These are phyloP conservation scores for Antrodiella citrinella DNA, from an alignment of 768 basidiomycete species.

Conservation along the genomic window DNA sequence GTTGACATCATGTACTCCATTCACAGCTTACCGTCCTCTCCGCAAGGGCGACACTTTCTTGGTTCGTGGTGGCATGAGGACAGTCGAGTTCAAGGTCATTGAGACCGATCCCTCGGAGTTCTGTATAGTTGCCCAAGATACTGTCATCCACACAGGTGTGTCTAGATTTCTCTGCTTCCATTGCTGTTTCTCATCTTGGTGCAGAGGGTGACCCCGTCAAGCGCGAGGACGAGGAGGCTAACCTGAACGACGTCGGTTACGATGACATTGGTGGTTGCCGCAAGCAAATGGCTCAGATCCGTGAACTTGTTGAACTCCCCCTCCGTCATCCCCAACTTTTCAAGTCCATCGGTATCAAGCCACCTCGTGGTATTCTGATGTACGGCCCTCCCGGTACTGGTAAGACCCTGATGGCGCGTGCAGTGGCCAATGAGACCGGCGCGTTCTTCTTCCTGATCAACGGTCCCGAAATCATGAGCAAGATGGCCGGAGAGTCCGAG, in stretches of 20 bases:
- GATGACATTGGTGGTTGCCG: constrained; percentile 99
- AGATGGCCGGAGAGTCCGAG: constrained; percentile 99
- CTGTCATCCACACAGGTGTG: constrained; percentile 87
- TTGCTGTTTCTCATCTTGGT: constrained; percentile 3
- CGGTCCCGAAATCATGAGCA: constrained; percentile 99
- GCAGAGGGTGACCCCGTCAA: constrained; percentile 97
- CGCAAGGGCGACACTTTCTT: constrained; percentile 99
- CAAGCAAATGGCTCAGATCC: constrained; percentile 99
- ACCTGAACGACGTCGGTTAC: constrained; percentile 94
- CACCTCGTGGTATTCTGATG: constrained; percentile 97
- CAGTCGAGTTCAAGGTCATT: constrained; percentile 98
- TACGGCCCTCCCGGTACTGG: constrained; percentile 98
- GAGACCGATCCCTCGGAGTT: constrained; percentile 97
- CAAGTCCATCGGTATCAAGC: constrained; percentile 99
- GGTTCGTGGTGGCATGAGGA: constrained; percentile 96
- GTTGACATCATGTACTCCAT: constrained; percentile 14
- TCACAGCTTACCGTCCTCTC: constrained; percentile 66
- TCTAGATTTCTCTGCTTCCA: constrained; percentile 5
- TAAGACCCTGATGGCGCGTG: constrained; percentile 99
- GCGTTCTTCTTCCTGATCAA: constrained; percentile 99
- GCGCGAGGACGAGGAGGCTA: constrained; percentile 96
- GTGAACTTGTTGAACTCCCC: constrained; percentile 96
- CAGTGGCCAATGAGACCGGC: constrained; percentile 98
- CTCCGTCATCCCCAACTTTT: constrained; percentile 98
- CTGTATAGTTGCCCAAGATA: constrained; percentile 99